Base-by-base conservation (phyloP, 768 basidiomycete species). In the Asterophora parasitica region DNA sequence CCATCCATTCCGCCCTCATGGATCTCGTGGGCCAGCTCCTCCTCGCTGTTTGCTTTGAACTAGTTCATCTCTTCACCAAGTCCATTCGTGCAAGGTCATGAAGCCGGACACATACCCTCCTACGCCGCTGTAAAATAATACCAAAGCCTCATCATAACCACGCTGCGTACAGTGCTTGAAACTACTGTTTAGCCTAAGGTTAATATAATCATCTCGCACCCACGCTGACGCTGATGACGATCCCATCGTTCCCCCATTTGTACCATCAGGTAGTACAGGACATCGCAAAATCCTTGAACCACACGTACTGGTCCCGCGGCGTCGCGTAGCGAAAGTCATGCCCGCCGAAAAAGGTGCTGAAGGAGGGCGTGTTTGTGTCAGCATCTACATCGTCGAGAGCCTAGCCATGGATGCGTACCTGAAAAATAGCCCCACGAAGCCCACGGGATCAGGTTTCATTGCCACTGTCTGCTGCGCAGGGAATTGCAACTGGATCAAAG, bases 1-100 rank as follows among this genome's bases (percentile, higher is more conserved):
- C 93, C 7, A 79, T 95, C 20, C 92, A 95, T 55, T 92, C 89
- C 9, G 89, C 92, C 0, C 60, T 91, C 35, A 85, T 93, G 75
- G 91, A 94, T 62, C 78, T 95, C 43, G 66, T 88, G 27, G 90
- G 91, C 12, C 88, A 93, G 61, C 61, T 86, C 16, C 69, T 95
- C 7, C 77, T 97, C 7, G 90, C 91, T 1, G 56, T 78, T 0
- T 87, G 85, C 61, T 90, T 87, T 56, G 77, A 82, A 62, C 66
- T 89, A 23, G 83, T 84, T 3, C 75, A 79, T 1, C 57, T 58
- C 19, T 57, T 78, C 13, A 38, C 28, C 7, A 50, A 56, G 33
- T 8, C 32, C 19, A 34, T 34, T n/a, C 41, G 34, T 23, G 39
- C 12, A n/a, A 35, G 34, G 7, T 36, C 20, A 4, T 36, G 10